Base-by-base conservation (phyloP, 805 yeast species). In the Sungouiella blattae region DNA sequence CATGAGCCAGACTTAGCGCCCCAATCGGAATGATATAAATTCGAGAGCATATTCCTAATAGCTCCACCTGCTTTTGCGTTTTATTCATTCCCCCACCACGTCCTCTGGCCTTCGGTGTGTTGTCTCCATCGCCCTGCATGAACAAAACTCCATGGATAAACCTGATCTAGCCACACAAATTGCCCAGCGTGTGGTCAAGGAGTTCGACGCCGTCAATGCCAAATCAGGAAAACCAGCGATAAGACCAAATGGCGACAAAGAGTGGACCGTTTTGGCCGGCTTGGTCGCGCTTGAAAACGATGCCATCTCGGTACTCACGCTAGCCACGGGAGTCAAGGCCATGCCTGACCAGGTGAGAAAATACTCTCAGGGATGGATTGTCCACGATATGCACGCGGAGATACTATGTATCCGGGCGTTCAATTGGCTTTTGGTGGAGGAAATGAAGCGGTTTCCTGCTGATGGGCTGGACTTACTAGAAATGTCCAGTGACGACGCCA, bases 361-460 rank as follows among this genome's bases (percentile, higher is more conserved):
- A 3, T 60, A 62, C 32, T 62, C 75, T 2, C 37, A 63, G 0
- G 97, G 98, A 0, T 52, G 56, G 12, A 56, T 87, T 6, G 64
- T 91, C 0, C 98, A 91, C 51, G 98, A 91, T 57, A 67, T 80
- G 55, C 98, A 91, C 62, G 97, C 98, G 0, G 98, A 91, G 52
- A 73, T 88, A 1, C 59, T 93, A 11, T 75, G 83, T 0, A 38
- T 89, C 0, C 60, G 98, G 18, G 75, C 78, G 1, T 78, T 91
- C 52, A 89, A 89, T 47, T 57, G 73, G 45, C 71, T 64, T 34
- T 44, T 86, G 14, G 37, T 87, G 15, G 60, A 74, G 11, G 80
- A 80, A 40, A 64, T 36, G 11, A 25, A 12, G n/a, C 18, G 15
- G 8, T n/a, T 16, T 5, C n/a, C 28, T 12, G 18, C 15, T n/a